These are phyloP conservation scores for Camelina laxa DNA, from an alignment of 345 rosid species.

Conservation along the genomic window DNA sequence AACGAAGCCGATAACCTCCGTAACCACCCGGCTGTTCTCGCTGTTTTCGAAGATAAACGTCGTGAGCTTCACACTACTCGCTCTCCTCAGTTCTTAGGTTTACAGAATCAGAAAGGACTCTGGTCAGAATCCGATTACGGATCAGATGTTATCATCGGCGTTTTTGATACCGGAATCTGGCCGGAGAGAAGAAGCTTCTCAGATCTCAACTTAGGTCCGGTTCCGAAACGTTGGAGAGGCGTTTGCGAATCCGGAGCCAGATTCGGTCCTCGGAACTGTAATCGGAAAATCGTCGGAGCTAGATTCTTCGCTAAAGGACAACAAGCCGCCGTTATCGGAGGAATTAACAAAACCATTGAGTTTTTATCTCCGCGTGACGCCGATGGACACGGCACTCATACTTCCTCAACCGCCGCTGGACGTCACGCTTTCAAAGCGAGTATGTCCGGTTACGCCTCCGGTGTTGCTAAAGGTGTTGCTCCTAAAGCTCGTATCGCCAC, in stretches of 20 bases:
- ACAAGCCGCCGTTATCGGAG: constrained; percentile 56
- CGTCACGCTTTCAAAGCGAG: constrained; percentile 67
- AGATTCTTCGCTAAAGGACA: constrained; percentile 82
- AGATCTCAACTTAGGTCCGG: constrained; percentile 73
- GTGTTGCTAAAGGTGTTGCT: constrained; percentile 87
- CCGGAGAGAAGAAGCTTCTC: constrained; percentile 84
- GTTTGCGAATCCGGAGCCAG: constrained; percentile 59
- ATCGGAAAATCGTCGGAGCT: constrained; percentile 77
- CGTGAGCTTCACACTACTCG: constrained; percentile 84
- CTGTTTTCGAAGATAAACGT: constrained; percentile 69
- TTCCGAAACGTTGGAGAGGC: constrained; percentile 83
- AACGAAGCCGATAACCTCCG: constrained; percentile 54
- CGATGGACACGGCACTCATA: constrained; percentile 88
- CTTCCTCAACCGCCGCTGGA: constrained; percentile 80
- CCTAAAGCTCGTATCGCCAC: constrained; percentile 78
- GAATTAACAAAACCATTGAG: constrained; percentile 75
- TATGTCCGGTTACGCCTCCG: constrained; percentile 77
- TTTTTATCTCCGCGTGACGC: constrained; percentile 86
- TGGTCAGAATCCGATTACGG: constrained; percentile 94
- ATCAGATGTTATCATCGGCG: constrained; percentile 80
- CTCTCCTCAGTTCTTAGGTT: constrained; percentile 86
- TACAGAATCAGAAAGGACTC: constrained; percentile 73
- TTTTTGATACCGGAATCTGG: constrained; percentile 86
- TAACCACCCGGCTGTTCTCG: constrained; percentile 68
- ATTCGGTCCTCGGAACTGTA: constrained; percentile 56